Evolutionary conservation across 2,329 filamentous ascomycete species (phyloP).

Genomic region (Cyphellophora europaea): DNA sequence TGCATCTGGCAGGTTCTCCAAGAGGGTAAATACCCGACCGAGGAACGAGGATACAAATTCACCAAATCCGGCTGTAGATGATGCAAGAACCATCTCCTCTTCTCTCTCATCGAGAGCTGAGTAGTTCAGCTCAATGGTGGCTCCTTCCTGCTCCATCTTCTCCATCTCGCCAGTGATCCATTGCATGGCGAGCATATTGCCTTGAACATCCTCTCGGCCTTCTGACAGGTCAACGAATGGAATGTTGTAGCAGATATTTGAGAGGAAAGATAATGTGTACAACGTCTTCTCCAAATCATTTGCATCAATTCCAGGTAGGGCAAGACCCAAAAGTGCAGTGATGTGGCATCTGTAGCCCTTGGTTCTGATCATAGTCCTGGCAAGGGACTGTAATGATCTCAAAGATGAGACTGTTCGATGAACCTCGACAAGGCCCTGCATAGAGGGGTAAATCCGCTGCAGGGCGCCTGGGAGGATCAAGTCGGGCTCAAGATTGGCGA

Average conservation of each 20-base stretch:
- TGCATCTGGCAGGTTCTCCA: slow-evolving; percentile 91
- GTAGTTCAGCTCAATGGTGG: slow-evolving; percentile 79
- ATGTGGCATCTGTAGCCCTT: slow-evolving; percentile 97
- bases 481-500: slow-evolving; percentile 84
- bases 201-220: slow-evolving; percentile 57
- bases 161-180: slow-evolving; percentile 96
- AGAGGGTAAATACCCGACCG: slow-evolving; percentile 85
- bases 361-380: slow-evolving; percentile 79
- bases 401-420: slow-evolving; percentile 92
- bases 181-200: slow-evolving; percentile 69
- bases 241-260: slow-evolving; percentile 91
- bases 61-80: slow-evolving; percentile 85
- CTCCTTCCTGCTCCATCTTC: slow-evolving; percentile 80
- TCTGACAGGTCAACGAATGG: slow-evolving; percentile 76
- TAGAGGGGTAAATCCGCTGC: slow-evolving; percentile 91
- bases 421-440: slow-evolving; percentile 94
- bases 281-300: slow-evolving; percentile 96
- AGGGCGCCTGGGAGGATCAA: slow-evolving; percentile 86
- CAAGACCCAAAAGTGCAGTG: slow-evolving; percentile 84
- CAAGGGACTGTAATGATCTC: slow-evolving; percentile 82
- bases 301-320: slow-evolving; percentile 89
- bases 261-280: slow-evolving; percentile 88
- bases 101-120: slow-evolving; percentile 74
- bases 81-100: slow-evolving; percentile 79
- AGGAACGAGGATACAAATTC: slow-evolving; percentile 88